Evolutionary conservation across 768 basidiomycete species (phyloP).

Genomic region (Suillus clintonianus): DNA sequence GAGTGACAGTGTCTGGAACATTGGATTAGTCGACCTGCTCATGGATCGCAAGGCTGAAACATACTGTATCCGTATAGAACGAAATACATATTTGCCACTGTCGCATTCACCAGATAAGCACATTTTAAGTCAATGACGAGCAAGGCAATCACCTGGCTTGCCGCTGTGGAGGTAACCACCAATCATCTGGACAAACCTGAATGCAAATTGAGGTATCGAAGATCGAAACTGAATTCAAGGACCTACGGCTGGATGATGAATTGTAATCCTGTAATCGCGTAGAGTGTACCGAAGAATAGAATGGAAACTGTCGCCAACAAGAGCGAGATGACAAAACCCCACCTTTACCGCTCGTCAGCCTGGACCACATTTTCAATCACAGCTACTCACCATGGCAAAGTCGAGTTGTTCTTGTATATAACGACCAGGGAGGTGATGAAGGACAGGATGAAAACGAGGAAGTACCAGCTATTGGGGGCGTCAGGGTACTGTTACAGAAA

Average conservation of each 20-base stretch:
- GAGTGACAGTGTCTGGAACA: conserved; percentile 42
- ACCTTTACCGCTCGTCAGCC: conserved; percentile 30
- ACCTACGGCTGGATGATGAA: conserved; percentile 44
- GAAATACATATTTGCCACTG: conserved; percentile 39
- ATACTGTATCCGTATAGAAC: conserved; percentile 46
- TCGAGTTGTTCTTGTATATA: conserved; percentile 42
- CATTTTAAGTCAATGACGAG: not conserved
- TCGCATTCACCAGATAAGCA: not conserved
- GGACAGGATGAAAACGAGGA: conserved; percentile 10
- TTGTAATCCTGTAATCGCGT: conserved; percentile 47
- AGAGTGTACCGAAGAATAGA: conserved; percentile 47
- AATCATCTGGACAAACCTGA: conserved; percentile 49
- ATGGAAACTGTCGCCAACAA: conserved; percentile 46
- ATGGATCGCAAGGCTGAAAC: conserved; percentile 8
- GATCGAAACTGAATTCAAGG: not conserved
- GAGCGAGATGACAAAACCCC: conserved; percentile 48
- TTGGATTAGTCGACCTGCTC: not conserved
- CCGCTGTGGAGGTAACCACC: conserved; percentile 35
- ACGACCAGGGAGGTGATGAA: conserved; percentile 9
- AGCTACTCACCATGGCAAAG: conserved; percentile 44
- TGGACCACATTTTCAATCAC: not conserved
- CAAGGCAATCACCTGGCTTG: conserved; percentile 14
- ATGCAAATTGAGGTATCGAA: not conserved
- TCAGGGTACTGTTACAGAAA: conserved; percentile 18
- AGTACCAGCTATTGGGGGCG: conserved; percentile 26